These are phyloP conservation scores for Neoarthrinium moseri DNA, from an alignment of 2,329 filamentous ascomycete species.

Conservation along the genomic window DNA sequence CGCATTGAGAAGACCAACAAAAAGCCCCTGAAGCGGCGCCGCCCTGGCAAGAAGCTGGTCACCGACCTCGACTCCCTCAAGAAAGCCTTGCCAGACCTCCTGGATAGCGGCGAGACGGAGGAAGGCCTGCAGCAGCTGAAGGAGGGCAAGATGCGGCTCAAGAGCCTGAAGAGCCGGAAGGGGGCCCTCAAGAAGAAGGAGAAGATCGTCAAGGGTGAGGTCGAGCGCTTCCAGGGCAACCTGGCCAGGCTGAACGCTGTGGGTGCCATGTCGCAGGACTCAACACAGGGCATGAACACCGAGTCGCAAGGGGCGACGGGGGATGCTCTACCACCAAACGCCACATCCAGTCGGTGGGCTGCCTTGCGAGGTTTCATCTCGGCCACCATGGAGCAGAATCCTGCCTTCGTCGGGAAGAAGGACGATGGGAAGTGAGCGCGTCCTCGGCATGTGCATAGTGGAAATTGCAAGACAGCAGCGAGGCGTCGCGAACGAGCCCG, in stretches of 20 bases:
- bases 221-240: slow-evolving; percentile 79
- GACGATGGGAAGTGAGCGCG: slow-evolving; percentile 17
- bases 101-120: slow-evolving; percentile 46
- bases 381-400: slow-evolving; percentile 84
- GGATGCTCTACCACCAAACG: slow-evolving; percentile 19
- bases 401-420: slow-evolving; percentile 58
- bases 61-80: slow-evolving; percentile 73
- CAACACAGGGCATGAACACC: slow-evolving; percentile 11
- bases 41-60: slow-evolving; percentile 75
- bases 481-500: too few relatives aligned
- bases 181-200: slow-evolving; percentile 85
- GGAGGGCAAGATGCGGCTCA: slow-evolving; percentile 67
- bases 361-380: slow-evolving; percentile 82
- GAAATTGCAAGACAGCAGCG: too few relatives aligned
- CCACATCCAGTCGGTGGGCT: slow-evolving; percentile 68
- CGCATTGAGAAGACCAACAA: slow-evolving; percentile 64
- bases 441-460: neutral
- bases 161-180: slow-evolving; percentile 70
- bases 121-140: slow-evolving; percentile 36
- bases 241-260: slow-evolving; percentile 68
- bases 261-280: slow-evolving; percentile 17
- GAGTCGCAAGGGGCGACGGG: slow-evolving; percentile 17
- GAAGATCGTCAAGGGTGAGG: slow-evolving; percentile 75
- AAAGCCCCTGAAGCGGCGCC: slow-evolving; percentile 60
- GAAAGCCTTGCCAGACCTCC: slow-evolving; percentile 71